Base-by-base conservation (phyloP, 2,329 filamentous ascomycete species). In the Fusarium albosuccineum region DNA sequence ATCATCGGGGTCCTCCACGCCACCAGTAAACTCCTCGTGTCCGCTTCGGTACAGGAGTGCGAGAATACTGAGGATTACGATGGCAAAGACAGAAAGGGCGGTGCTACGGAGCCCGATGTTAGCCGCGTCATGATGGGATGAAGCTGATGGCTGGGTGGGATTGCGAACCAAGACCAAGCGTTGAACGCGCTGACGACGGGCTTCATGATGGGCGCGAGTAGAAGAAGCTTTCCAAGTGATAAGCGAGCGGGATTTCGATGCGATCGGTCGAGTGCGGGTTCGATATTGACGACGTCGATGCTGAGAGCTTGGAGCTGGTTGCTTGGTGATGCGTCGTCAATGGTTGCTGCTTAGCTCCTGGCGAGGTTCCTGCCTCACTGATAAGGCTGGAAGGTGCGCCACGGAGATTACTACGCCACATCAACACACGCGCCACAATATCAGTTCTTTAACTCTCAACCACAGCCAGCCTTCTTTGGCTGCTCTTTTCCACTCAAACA, bases 101-200 rank as follows among this genome's bases (percentile, higher is more conserved):
- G 90, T 91, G 86, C 95, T 97, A 44, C 14, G 37, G 36, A 64
- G 41, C 46, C 59, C 41, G 10, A 59, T 57, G 69, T 76, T 72
- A 76, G 75, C 67, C 55, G 57, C 48, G 45, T 63, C 60, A 61
- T 67, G 53, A 58, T 52, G 57, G 42, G 39, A 44, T 41, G 45
- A 50, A 66, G 59, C 39, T 27, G 55, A 22, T 22, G 51, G 57
- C 39, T 36, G 59, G 42, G 37, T 57, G 48, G 69, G 49, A 59
- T 67, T 62, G 61, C 89, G 77, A 85, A 97, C 94, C 94, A 97
- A 84, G 90, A 93, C 94, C 94, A 97, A 76, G 94, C 95, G 83
- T 97, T 94, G 83, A 94, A 87, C 71, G 93, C 91, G 77, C 93
- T 92, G 73, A 98, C 92, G 77, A 98, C 85, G 72, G 95, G 94